phyloP scores from a whole-genome alignment of 352 stramenopile genomes.

The Blastocystis sp. region DNA sequence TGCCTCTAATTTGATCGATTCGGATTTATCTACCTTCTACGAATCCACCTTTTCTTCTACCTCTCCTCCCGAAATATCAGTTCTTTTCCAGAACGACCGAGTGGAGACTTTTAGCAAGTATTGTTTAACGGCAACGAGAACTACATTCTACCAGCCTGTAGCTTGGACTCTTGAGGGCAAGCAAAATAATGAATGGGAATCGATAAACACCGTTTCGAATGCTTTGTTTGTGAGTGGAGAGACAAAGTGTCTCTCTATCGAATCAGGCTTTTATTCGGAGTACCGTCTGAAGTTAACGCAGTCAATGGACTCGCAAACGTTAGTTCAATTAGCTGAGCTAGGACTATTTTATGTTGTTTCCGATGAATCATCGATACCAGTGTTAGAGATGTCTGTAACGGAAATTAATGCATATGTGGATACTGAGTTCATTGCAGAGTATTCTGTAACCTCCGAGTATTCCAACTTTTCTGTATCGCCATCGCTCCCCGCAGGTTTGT shows the following conservation, averaged over 20 bases:
- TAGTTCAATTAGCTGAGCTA: background rate
- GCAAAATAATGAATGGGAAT: background rate
- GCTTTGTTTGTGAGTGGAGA: background rate
- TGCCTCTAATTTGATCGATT: background rate
- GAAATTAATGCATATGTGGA: background rate
- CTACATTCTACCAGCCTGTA: background rate
- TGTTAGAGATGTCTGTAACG: background rate
- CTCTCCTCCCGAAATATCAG: background rate
- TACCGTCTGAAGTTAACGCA: background rate
- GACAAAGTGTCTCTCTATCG: background rate
- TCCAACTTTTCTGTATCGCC: conserved; percentile 18
- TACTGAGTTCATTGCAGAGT: background rate
- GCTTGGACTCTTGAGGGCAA: background rate
- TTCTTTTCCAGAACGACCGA: background rate
- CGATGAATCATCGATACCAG: background rate
- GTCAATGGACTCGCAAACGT: background rate
- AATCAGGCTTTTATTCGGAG: background rate
- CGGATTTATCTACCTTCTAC: background rate
- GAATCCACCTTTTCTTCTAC: background rate
- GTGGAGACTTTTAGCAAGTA: background rate
- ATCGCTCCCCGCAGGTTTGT: background rate
- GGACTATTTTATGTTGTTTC: background rate
- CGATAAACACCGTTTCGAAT: background rate
- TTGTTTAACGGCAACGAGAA: background rate
- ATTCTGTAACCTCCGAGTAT: background rate